A percentile compares a stretch with the other conserved stretches of the same genome.
phyloP scores from a whole-genome alignment of 257 asterid species.

The Solanum piurae region DNA sequence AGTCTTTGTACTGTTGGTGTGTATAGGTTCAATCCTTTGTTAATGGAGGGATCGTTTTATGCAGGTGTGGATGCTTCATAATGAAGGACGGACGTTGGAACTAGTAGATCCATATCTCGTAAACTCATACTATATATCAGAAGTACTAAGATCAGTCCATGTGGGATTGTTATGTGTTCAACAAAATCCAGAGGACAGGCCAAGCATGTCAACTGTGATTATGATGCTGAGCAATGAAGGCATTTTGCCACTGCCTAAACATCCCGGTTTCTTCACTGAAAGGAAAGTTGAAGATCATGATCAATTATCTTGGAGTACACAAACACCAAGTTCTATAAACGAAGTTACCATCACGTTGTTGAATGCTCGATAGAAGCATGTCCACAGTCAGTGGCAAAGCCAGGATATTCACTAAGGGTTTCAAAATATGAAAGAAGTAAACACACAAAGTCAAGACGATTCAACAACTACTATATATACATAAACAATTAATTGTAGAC shows the following conservation, averaged over 20 bases:
- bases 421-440: background rate
- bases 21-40: background rate
- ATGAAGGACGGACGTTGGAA: conserved; percentile 10
- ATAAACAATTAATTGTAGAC: background rate
- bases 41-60: background rate
- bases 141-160: conserved; percentile 19
- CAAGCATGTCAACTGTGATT: conserved; percentile 23
- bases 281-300: background rate
- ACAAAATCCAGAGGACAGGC: conserved; percentile 20
- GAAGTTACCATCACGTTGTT: conserved; percentile 1
- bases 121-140: background rate
- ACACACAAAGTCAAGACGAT: background rate
- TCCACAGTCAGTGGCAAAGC: background rate
- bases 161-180: conserved; percentile 34
- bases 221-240: conserved; percentile 20
- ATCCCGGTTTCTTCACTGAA: conserved; percentile 25
- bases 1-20: background rate
- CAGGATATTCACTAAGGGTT: background rate
- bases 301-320: background rate
- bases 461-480: background rate
- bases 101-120: conserved; percentile 4
- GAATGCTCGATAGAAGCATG: background rate
- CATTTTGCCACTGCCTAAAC: conserved; percentile 13
- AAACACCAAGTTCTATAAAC: background rate
- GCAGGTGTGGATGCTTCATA: conserved; percentile 21